Evolutionary conservation across 106 monocot genomes (phyloP), one percentile per base, ranked within the genome.

Genomic region (Dendrobium huoshanense): DNA sequence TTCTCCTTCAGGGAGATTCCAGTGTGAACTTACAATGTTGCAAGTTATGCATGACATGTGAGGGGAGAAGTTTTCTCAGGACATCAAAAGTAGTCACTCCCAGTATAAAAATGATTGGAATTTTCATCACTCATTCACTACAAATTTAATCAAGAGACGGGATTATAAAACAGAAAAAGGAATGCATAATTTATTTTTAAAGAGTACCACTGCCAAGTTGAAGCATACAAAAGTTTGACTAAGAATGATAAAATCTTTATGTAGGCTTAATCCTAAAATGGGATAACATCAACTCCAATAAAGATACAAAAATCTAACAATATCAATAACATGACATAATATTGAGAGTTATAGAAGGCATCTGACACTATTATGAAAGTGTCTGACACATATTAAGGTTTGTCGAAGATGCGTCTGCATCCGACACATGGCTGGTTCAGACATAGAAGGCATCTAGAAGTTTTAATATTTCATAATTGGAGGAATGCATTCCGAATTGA

Each of bases 51-150:
- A 94, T 65, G 48, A 88, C 81, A 87, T 84, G 80, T 65, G 94
- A 89, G 3, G 83, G 67, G 31, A 97, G 87, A 78, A 92, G 73
- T 77, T 79, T 95, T 74, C 75, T 91, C 61, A 83, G 77, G 20
- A 88, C 79, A 77, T 95, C 91, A 79, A 88, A 48, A 31, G 31
- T 98, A 72, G 94, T 86, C 41, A 98, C 84, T 37, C 94, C 94
- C 83, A 95, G 82, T 54, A 92, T 78, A 59, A 98, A 84, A 80
- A 94, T 88, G 42, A 95, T 77, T n/a, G 98, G 98, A 85, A 98
- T 85, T 81, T 95, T 98, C 56, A 87, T 87, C 27, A 89, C 86
- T 95, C 94, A 95, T 74, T 98, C 97, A 81, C 98, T 98, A 80
- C 42, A 89, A 70, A 84, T 51, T 48, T 49, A 27, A 25, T 7